Evolutionary conservation across 2,329 filamentous ascomycete species (phyloP), one percentile per base, ranked within the genome.

Genomic region (Aspergillus floridensis): DNA sequence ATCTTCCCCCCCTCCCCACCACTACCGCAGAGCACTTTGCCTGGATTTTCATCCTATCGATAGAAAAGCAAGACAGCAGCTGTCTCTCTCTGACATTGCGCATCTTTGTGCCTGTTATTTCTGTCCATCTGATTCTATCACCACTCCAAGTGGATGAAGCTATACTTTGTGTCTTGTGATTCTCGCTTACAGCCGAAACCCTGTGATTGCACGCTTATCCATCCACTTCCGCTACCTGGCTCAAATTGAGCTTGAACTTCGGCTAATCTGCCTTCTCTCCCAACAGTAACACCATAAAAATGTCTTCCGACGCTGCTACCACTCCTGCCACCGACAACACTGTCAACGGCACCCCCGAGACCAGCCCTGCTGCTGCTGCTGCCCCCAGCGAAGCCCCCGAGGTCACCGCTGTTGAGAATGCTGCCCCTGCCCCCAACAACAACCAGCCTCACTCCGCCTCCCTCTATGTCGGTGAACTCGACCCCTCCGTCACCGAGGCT

Each of bases 401-500:
- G 65, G 67, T 69, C 61, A 69, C 70, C 53, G 65, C 72, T 62
- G 71, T 70, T 60, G 79, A 82, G 66, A 77, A 78, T 61, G 71
- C 83, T 68, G 83, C 87, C 69, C 78, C 81, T 68, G 85, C 92
- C 65, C 88, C 91, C 68, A 86, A 86, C 70, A 85, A 82, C 68
- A 90, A 90, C 76, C 90, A 93, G 74, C 91, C 92, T 77, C 93
- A 96, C 79, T 98, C 95, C 56, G 95, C 95, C 66, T 99, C 95
- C 61, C 92, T 99, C 77, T 99, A 99, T 79, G 95, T 99, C 69
- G 95, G 95, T 79, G 95, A 99, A 84, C 92, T 99, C 72, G 95
- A 99, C 79, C 88, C 91, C 71, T 95, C 92, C 63, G 95, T 99
- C 78, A 99, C 95, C 66, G 95, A 99, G 86, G 95, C 95, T 70